A percentile compares a stretch with the other conserved stretches of the same genome.
These are phyloP conservation scores for Coemansia sp. DNA, from an alignment of 192 early-diverging fungal species.

Conservation along the genomic window DNA sequence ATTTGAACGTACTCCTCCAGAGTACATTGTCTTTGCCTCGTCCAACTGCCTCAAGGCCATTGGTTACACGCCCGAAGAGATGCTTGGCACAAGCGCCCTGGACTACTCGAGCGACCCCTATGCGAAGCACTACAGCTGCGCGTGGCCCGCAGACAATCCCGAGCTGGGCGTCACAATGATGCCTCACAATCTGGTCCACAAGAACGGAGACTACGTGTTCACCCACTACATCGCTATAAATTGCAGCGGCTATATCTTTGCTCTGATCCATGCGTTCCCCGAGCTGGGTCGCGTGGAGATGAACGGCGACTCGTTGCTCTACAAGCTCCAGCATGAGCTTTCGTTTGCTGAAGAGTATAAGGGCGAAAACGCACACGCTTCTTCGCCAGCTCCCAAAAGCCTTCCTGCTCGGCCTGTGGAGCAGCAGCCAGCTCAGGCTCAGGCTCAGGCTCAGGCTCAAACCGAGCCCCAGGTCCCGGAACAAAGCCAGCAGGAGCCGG, in stretches of 20 bases:
- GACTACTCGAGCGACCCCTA: constrained; percentile 40
- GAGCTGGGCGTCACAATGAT: constrained; percentile 48
- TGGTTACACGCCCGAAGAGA: constrained; percentile 41
- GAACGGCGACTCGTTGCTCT: constrained; percentile 31
- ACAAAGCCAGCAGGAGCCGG: too few relatives aligned
- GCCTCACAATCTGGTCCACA: constrained; percentile 36
- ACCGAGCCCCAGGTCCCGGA: too few relatives aligned
- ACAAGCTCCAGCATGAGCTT: constrained; percentile 40
- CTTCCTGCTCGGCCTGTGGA: background rate
- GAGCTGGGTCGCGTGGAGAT: constrained; percentile 34
- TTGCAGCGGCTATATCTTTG: constrained; percentile 43
- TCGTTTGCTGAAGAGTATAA: constrained; percentile 13
- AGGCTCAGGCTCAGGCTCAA: too few relatives aligned
- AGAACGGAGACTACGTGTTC: constrained; percentile 21
- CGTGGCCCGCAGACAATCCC: constrained; percentile 49
- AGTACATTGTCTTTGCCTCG: constrained; percentile 43
- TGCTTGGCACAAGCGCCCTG: constrained; percentile 42
- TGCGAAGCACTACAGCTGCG: constrained; percentile 49
- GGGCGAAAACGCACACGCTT: background rate
- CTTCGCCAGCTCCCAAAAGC: background rate
- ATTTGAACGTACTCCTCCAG: constrained; percentile 34
- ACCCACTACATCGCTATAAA: constrained; percentile 39
- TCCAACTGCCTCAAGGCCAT: constrained; percentile 28
- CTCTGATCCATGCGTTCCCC: constrained; percentile 27
- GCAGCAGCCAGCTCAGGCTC: too few relatives aligned